Conservation (phyloP, 2,329 filamentous ascomycete genomes). For the Sphaerulina vaccinii region DNA sequence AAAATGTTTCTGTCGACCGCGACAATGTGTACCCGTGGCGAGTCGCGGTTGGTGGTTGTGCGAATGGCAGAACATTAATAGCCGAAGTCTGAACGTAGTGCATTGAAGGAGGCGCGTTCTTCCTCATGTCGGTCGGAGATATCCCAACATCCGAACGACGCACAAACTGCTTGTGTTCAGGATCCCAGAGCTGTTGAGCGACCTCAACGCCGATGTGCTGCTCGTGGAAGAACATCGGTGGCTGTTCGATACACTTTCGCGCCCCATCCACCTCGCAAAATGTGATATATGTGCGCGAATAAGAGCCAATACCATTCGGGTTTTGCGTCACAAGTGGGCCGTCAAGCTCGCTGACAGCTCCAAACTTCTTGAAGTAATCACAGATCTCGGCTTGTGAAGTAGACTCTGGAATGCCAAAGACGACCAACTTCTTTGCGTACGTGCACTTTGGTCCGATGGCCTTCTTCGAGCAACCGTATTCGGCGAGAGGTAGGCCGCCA, state of each 20-base stretch:
- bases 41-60: not conserved
- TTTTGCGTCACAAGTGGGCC: not conserved
- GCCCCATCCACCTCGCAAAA: constrained; percentile 4
- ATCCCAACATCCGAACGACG: constrained; percentile 2
- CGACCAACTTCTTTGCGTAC: constrained; percentile 22
- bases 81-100: constrained; percentile 11
- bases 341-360: constrained; percentile 3
- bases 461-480: constrained; percentile 14
- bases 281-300: constrained; percentile 11
- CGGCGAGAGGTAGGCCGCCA: not conserved
- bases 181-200: constrained; percentile 19
- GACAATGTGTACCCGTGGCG: not conserved
- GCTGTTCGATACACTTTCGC: constrained; percentile 8
- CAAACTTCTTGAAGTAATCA: constrained; percentile 18
- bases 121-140: not conserved
- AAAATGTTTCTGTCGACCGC: not conserved
- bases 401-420: constrained; percentile 15
- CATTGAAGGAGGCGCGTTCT: constrained; percentile 4
- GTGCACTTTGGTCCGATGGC: constrained; percentile 20
- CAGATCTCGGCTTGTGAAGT: constrained; percentile 4
- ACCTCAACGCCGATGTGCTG: constrained; percentile 13
- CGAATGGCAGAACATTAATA: not conserved
- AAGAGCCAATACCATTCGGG: not conserved
- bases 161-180: constrained; percentile 1
- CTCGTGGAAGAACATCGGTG: constrained; percentile 1